phyloP scores from a whole-genome alignment of 306 rosid species.

The Inga laurina region DNA sequence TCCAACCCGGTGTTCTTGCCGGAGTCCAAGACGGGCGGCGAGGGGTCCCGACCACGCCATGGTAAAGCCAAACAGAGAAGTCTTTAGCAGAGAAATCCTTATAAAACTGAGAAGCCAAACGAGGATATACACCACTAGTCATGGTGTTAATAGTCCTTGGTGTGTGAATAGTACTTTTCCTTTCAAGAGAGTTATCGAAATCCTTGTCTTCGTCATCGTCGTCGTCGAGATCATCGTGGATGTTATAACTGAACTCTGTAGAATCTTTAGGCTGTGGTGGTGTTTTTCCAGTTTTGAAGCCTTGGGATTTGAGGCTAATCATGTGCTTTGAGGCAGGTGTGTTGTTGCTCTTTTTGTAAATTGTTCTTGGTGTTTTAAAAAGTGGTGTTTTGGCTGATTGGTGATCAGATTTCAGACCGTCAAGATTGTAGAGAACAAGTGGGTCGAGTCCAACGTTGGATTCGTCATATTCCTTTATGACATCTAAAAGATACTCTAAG shows the following conservation, averaged over 20 bases:
- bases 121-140: conserved; percentile 56
- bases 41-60: conserved; percentile 81
- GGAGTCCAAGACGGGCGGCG: conserved; percentile 87
- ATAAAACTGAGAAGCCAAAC: conserved; percentile 86
- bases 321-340: conserved; percentile 51
- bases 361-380: conserved; percentile 47
- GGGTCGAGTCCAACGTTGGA: conserved; percentile 85
- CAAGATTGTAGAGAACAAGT: conserved; percentile 58
- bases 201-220: conserved; percentile 45
- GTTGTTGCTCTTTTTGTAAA: conserved; percentile 37
- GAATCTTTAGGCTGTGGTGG: conserved; percentile 43
- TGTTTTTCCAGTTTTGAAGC: conserved; percentile 52
- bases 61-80: conserved; percentile 75
- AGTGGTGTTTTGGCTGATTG: conserved; percentile 51
- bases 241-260: conserved; percentile 35
- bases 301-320: conserved; percentile 59
- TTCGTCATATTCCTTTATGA: conserved; percentile 80
- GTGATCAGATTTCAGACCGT: conserved; percentile 68
- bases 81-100: conserved; percentile 78
- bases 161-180: conserved; percentile 47
- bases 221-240: neutral
- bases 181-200: conserved; percentile 74
- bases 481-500: conserved; percentile 81
- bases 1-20: conserved; percentile 59
- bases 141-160: conserved; percentile 33